phyloP scores from a whole-genome alignment of 106 monocot species.

The Dioscorea zingiberensis region DNA sequence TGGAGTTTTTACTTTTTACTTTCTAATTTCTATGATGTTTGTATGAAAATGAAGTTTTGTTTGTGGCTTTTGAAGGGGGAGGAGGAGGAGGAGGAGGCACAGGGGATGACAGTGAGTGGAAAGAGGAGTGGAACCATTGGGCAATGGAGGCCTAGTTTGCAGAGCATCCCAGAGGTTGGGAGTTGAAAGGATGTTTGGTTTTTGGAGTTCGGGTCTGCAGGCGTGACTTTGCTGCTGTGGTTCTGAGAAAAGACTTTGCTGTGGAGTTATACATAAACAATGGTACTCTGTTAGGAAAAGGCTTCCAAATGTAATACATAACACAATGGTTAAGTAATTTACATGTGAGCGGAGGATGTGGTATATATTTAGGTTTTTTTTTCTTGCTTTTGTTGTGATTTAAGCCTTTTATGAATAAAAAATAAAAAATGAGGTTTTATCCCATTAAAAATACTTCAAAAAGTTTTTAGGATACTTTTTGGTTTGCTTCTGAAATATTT shows the following conservation, averaged over 20 bases:
- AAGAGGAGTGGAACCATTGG: not conserved
- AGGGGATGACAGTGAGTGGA: not conserved
- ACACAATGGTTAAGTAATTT: too few relatives aligned
- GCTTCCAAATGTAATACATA: not conserved
- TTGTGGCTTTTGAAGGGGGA: not conserved
- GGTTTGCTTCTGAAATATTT: too few relatives aligned
- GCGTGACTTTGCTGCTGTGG: not conserved
- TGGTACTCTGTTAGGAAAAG: not conserved
- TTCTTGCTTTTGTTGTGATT: too few relatives aligned
- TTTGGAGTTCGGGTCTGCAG: not conserved
- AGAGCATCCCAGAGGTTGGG: slow-evolving; percentile 6
- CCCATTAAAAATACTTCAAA: too few relatives aligned
- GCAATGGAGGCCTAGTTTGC: slow-evolving; percentile 13
- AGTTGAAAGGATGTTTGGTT: not conserved
- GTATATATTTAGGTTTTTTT: too few relatives aligned
- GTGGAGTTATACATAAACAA: not conserved
- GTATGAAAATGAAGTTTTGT: not conserved
- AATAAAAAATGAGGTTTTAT: too few relatives aligned
- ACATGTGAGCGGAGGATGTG: too few relatives aligned
- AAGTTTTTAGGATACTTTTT: too few relatives aligned
- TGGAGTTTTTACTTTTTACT: too few relatives aligned
- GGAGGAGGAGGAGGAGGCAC: not conserved
- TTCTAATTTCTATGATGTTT: too few relatives aligned
- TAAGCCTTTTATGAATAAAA: too few relatives aligned
- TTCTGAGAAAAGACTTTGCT: not conserved